These are phyloP conservation scores for Venturia nashicola DNA, from an alignment of 2,329 filamentous ascomycete genomes.

Conservation along the genomic window DNA sequence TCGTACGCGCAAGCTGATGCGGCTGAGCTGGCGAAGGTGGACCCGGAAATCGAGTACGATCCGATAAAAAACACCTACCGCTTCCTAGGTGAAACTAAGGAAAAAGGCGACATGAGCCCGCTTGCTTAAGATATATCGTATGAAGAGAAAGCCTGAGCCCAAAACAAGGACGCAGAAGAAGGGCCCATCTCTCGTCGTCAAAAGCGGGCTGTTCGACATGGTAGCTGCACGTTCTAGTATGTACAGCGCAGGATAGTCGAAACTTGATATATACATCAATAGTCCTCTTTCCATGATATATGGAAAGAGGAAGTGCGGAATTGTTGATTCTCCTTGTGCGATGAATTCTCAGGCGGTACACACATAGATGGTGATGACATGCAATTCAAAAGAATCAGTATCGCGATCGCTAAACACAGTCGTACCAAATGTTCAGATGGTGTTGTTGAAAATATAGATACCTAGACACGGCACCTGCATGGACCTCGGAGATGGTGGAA, in stretches of 20 bases:
- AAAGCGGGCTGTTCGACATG: too few relatives aligned
- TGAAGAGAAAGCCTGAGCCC: not conserved
- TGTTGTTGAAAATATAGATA: not conserved
- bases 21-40: constrained; percentile 45
- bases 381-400: not conserved
- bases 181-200: too few relatives aligned
- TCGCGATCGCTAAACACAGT: not conserved
- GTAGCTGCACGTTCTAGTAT: too few relatives aligned
- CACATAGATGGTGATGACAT: too few relatives aligned
- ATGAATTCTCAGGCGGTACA: not conserved
- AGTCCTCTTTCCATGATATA: not conserved
- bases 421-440: not conserved
- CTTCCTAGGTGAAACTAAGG: not conserved
- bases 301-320: not conserved
- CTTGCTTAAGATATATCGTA: not conserved
- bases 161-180: not conserved
- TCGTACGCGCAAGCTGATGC: constrained; percentile 83
- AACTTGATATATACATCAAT: too few relatives aligned
- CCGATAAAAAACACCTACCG: not conserved
- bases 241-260: too few relatives aligned
- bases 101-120: not conserved
- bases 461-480: too few relatives aligned
- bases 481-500: too few relatives aligned
- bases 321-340: not conserved
- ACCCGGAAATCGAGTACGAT: constrained; percentile 44